Evolutionary conservation across 2,329 filamentous ascomycete species (phyloP).

Genomic region (Fusarium vanettenii): DNA sequence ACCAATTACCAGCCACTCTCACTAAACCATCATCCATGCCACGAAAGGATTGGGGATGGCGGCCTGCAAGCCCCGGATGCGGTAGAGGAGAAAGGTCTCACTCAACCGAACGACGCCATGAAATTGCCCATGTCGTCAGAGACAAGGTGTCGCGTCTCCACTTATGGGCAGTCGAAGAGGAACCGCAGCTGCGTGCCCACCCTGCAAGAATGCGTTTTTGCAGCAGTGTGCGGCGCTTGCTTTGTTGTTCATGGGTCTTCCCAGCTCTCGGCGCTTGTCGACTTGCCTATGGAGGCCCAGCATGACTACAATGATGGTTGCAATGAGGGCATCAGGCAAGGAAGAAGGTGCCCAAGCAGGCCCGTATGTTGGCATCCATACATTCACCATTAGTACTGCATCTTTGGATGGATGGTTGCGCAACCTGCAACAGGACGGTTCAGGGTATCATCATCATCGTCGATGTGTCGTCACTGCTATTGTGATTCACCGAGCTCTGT

Average conservation of each 20-base stretch:
- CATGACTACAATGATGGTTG: slow-evolving; percentile 5
- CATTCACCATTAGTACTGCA: background rate
- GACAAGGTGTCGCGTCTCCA: slow-evolving; percentile 25
- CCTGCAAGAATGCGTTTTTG: slow-evolving; percentile 9
- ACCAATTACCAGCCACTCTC: background rate
- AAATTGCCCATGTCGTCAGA: slow-evolving; percentile 35
- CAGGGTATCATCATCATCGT: slow-evolving; percentile 6
- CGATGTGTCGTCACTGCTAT: slow-evolving; percentile 23
- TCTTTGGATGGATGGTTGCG: slow-evolving; percentile 2
- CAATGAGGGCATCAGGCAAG: background rate
- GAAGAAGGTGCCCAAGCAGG: background rate
- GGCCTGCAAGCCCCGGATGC: slow-evolving; percentile 23
- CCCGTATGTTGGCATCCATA: background rate
- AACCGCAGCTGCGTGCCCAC: slow-evolving; percentile 34
- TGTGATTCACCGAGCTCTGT: slow-evolving; percentile 24
- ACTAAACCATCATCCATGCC: background rate
- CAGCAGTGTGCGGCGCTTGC: background rate
- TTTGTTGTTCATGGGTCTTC: slow-evolving; percentile 17
- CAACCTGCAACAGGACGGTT: slow-evolving; percentile 6
- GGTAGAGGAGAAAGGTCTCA: slow-evolving; percentile 9
- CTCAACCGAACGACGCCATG: slow-evolving; percentile 23
- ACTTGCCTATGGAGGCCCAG: background rate
- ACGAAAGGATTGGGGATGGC: background rate
- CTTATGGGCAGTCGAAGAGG: slow-evolving; percentile 12
- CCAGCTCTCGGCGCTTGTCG: background rate